Evolutionary conservation across 179 eudicot species (phyloP), one percentile per base, ranked within the genome.

Genomic region (Camellia oleifera): DNA sequence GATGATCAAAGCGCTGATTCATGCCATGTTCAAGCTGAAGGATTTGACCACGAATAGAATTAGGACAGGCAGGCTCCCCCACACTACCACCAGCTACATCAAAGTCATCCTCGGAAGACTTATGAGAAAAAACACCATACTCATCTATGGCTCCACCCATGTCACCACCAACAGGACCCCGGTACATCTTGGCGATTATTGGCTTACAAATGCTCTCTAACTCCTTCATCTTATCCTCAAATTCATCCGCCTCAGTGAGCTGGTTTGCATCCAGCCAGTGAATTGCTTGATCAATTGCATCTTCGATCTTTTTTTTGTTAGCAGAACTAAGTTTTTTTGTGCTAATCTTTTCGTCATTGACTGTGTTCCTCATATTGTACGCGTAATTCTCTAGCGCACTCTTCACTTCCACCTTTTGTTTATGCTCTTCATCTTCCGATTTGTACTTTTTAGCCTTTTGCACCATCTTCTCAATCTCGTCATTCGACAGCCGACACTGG

Each of bases 401-500:
- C 85, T 89, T 91, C 1, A 90, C 86, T 61, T 85, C 89, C 7
- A 88, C 90, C 77, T 88, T 91, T 87, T 87, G 89, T 89, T 89
- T 91, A 66, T 79, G 85, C 84, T 85, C 91, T 48, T 91, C 94
- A 56, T 91, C 94, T 50, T 89, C 94, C 0, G 85, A 63, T 77
- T 89, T 91, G 88, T 89, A 91, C 78, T 83, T 91, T 88, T 88
- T 88, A 0, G 94, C 90, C 66, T 91, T 91, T 76, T 87, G 91
- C 20, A 89, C 92, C 94, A 91, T 88, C 79, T 83, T 84, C 83
- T 89, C 92, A 14, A 91, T 91, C 74, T 88, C 92, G 64, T 86
- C 92, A 85, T 89, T 88, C 56, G 91, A 89, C 9, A 89, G 57
- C 42, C 94, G 69, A 14, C 94, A 90, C 80, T 88, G 87, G 77